Evolutionary conservation across 495 filamentous ascomycete genomes (phyloP), one percentile per base, ranked within the genome.

Genomic region (Darksidea phi): DNA sequence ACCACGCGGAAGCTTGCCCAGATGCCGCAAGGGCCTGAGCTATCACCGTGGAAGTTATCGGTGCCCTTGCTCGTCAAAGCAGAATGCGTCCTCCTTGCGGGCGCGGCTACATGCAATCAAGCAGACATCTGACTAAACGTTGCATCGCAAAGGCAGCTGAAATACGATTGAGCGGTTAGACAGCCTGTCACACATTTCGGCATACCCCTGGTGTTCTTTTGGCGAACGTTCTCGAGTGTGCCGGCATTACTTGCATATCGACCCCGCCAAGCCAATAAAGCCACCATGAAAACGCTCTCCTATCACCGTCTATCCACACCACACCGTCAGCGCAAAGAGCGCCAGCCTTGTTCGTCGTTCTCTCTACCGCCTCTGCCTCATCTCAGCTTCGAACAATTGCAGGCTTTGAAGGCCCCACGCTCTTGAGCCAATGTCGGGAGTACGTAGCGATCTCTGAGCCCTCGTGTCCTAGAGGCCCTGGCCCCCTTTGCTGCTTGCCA

Each of bases 201-300:
- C 13, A 53, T 53, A 53, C 2, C 49, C 13, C 2, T 26, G 32
- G 32, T 60, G 41, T 38, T 42, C 17, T n/a, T 26, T 21, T 42
- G 48, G 28, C 26, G 17, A 54, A 24, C 18, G 25, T 43, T n/a
- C 28, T 32, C 10, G 28, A 3, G 12, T 24, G 13, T 37, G 25
- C 45, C 57, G 36, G 28, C 28, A 32, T 32, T 10, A 32, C 28
- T 32, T 10, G 28, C 34, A 36, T 20, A 11, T 46, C 28, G 13
- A 28, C 46, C 38, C 43, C 21, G 57, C 57, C 47, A 53, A 60
- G 57, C 47, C 57, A 60, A 60, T 60, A 60, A 60, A 53, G 37
- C 48, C 52, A 42, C 38, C 51, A 32, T 49, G 32, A 26, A 50
- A 43, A 3, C 17, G 13, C 13, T 24, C 36, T 45, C 28, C 59